Evolutionary conservation across 2,329 filamentous ascomycete species (phyloP).

Genomic region (Xylaria polymorpha): DNA sequence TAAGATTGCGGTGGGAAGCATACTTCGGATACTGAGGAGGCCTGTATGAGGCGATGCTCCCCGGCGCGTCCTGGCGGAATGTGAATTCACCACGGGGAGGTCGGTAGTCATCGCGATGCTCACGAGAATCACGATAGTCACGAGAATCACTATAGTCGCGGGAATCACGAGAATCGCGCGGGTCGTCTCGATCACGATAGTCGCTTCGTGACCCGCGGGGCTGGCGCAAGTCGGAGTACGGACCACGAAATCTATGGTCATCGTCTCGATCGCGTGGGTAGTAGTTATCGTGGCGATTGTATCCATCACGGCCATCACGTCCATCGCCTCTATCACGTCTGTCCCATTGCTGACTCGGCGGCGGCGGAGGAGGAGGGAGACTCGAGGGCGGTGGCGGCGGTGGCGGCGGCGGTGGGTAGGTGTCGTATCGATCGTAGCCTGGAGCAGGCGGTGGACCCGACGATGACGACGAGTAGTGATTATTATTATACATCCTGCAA

Average conservation of each 20-base stretch:
- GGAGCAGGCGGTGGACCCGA: constrained; percentile 32
- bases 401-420: constrained; percentile 29
- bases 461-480: constrained; percentile 23
- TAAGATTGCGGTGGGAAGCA: constrained; percentile 26
- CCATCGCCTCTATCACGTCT: constrained; percentile 36
- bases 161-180: constrained; percentile 32
- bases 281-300: constrained; percentile 29
- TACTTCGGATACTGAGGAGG: constrained; percentile 37
- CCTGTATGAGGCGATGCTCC: constrained; percentile 57
- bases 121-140: constrained; percentile 19
- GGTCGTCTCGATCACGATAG: constrained; percentile 8
- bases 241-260: constrained; percentile 42
- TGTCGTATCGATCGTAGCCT: constrained; percentile 37
- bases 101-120: constrained; percentile 42
- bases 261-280: constrained; percentile 36
- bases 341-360: constrained; percentile 31
- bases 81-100: constrained; percentile 65
- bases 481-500: constrained; percentile 31
- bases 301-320: constrained; percentile 25
- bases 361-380: constrained; percentile 24
- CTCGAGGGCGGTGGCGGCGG: constrained; percentile 30
- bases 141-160: constrained; percentile 22
- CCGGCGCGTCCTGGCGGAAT: constrained; percentile 65
- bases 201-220: constrained; percentile 25
- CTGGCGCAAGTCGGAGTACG: constrained; percentile 46